Conservation (phyloP, 1,284 basidiomycete species). For the Rhodofomes roseus region DNA sequence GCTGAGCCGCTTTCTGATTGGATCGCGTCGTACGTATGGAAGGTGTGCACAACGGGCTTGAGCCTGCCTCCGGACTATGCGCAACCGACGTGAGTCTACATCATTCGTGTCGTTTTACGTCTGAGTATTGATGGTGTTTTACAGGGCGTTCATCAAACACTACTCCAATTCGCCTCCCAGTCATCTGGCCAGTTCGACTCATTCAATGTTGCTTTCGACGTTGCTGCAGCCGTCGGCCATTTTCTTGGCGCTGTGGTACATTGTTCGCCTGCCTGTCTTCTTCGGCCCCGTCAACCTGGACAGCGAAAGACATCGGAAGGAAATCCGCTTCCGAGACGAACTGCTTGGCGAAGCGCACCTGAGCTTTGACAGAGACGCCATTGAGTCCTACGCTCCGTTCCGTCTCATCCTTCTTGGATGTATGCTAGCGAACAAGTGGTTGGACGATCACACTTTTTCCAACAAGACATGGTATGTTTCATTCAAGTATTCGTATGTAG, state of each 20-base stretch:
- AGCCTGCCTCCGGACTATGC: constrained; percentile 43
- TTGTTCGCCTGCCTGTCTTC: constrained; percentile 73
- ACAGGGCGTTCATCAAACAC: constrained; percentile 32
- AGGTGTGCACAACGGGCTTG: constrained; percentile 66
- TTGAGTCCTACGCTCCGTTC: constrained; percentile 60
- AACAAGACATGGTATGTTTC: constrained; percentile 89
- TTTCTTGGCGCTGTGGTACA: constrained; percentile 80
- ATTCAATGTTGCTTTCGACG: constrained; percentile 73
- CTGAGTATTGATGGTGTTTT: constrained; percentile 12
- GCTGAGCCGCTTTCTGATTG: constrained; percentile 74
- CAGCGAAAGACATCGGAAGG: constrained; percentile 37
- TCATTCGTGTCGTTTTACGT: not conserved
- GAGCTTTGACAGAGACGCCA: constrained; percentile 46
- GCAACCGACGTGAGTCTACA: constrained; percentile 27
- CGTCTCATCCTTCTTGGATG: constrained; percentile 78
- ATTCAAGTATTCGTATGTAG: no score
- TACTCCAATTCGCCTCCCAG: constrained; percentile 46
- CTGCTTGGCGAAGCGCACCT: constrained; percentile 49
- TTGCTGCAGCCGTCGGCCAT: constrained; percentile 79
- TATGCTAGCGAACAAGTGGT: constrained; percentile 89
- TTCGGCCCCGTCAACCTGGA: constrained; percentile 43
- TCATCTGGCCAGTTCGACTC: constrained; percentile 60
- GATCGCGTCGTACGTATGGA: constrained; percentile 76
- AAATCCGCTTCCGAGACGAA: constrained; percentile 57
- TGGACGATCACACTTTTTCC: constrained; percentile 90